Evolutionary conservation across 345 rosid species (phyloP).

Genomic region (Excoecaria cochinchinensis): DNA sequence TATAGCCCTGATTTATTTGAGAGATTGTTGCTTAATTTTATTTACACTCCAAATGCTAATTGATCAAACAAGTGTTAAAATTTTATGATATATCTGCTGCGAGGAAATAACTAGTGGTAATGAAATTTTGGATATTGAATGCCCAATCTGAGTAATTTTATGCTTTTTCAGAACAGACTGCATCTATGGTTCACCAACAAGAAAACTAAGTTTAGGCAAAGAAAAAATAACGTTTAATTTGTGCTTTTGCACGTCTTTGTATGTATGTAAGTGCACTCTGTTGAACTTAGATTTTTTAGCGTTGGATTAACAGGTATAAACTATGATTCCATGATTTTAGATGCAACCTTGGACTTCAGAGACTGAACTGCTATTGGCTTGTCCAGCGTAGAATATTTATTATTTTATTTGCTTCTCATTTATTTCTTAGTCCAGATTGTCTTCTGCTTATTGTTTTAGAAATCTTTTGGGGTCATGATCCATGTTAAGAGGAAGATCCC

Average conservation of each 20-base stretch:
- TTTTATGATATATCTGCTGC: background rate
- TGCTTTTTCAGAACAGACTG: background rate
- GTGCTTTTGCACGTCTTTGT: background rate
- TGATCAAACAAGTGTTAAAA: background rate
- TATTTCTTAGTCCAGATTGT: background rate
- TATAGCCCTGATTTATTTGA: background rate
- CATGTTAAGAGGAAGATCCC: background rate
- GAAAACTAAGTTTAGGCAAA: background rate
- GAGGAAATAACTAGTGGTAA: background rate
- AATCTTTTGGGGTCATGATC: background rate
- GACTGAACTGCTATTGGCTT: background rate
- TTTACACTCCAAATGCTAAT: background rate
- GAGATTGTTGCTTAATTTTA: background rate
- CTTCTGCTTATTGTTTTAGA: background rate
- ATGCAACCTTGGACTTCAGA: background rate
- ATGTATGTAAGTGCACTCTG: background rate
- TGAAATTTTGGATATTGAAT: background rate
- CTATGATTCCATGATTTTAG: background rate
- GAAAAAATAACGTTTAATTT: background rate
- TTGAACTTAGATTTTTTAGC: background rate
- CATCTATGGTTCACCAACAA: background rate
- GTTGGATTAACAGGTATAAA: background rate
- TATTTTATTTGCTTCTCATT: background rate
- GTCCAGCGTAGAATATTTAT: background rate
- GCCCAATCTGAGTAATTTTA: background rate